Evolutionary conservation across 371 early-diverging fungal species (phyloP).

Genomic region (Rhizopus delemar): DNA sequence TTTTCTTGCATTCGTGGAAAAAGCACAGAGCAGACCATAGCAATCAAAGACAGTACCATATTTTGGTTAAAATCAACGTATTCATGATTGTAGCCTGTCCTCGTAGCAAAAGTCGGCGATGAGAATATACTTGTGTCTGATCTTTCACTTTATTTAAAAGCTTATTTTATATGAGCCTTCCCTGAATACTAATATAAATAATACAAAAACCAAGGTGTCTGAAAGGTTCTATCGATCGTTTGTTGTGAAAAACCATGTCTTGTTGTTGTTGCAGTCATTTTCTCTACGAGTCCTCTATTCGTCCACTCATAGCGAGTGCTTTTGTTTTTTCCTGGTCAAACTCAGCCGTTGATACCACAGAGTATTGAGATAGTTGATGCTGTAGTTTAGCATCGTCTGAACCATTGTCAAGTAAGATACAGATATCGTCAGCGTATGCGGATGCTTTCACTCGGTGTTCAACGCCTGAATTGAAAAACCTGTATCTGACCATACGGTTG

Average conservation of each 20-base stretch:
- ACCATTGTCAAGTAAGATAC: background rate
- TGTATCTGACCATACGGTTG: background rate
- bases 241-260: background rate
- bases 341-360: background rate
- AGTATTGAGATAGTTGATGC: background rate
- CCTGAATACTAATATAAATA: background rate
- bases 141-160: background rate
- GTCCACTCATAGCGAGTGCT: background rate
- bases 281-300: background rate
- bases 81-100: constrained; percentile 1
- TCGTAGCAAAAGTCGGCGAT: background rate
- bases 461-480: background rate
- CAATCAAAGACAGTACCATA: background rate
- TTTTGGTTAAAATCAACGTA: background rate
- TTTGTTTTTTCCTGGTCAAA: constrained; percentile 6
- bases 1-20: background rate
- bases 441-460: background rate
- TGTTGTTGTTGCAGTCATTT: background rate
- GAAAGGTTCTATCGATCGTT: background rate
- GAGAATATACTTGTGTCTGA: background rate
- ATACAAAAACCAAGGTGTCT: constrained; percentile 5
- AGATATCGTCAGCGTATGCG: constrained; percentile 7
- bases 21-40: background rate
- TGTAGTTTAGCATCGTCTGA: background rate
- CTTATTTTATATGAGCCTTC: background rate